Percentiles rank a stretch among this genome's conserved stretches.
Evolutionary conservation across 345 rosid species (phyloP).

Genomic region (Clarkia xantiana): DNA sequence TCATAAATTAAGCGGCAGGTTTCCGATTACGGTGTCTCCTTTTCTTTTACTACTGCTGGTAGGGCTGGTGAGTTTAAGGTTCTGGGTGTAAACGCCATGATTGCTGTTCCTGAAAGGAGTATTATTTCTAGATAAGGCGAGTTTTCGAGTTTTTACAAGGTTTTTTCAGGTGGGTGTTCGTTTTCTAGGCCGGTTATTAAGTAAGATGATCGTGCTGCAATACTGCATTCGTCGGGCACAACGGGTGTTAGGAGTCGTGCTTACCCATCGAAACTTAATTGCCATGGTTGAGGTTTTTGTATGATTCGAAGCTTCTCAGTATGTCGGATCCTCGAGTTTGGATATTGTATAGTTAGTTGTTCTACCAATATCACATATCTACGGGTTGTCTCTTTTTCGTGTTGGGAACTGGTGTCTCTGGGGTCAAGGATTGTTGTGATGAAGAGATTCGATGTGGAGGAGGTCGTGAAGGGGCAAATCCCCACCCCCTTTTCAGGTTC

Average conservation of each 20-base stretch:
- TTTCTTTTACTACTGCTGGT: conserved; percentile 33
- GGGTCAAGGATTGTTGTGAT: conserved; percentile 60
- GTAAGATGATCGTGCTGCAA: conserved; percentile 71
- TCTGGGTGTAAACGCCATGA: conserved; percentile 19
- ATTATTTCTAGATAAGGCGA: conserved; percentile 10
- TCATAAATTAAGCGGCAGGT: conserved; percentile 36
- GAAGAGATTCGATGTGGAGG: conserved; percentile 43
- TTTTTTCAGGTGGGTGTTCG: conserved; percentile 16
- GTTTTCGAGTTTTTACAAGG: conserved; percentile 22
- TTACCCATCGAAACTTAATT: conserved; percentile 60
- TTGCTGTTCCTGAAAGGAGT: conserved; percentile 38
- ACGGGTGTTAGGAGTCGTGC: conserved; percentile 63
- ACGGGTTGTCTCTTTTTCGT: conserved; percentile 57
- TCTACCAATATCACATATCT: conserved; percentile 69
- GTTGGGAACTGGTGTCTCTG: conserved; percentile 42
- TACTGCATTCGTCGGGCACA: conserved; percentile 76
- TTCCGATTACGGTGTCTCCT: conserved; percentile 22
- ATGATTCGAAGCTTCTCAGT: conserved; percentile 64
- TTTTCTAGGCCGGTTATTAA: conserved; percentile 25
- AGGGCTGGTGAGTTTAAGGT: conserved; percentile 20
- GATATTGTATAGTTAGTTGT: conserved; percentile 51
- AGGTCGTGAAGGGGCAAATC: conserved; percentile 27
- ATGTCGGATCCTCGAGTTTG: conserved; percentile 21
- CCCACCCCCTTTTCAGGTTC: no score
- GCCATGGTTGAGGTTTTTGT: conserved; percentile 62